Evolutionary conservation across 116 monocot genomes (phyloP).

Genomic region (Iris pallida): DNA sequence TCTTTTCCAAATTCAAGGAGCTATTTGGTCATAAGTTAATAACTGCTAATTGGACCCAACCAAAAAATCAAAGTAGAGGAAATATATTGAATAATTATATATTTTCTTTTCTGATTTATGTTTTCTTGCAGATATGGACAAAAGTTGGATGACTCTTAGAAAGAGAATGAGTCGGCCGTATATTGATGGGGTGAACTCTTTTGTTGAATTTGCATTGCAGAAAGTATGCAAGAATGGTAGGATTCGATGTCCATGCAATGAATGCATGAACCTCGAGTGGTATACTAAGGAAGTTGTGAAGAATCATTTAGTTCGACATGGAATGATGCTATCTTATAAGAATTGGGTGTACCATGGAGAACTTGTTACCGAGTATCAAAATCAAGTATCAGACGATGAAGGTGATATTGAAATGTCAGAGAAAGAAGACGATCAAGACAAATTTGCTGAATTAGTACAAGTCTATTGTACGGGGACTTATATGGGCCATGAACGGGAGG

Average conservation of each 20-base stretch:
- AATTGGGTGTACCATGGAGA: background rate
- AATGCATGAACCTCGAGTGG: background rate
- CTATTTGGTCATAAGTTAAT: too few relatives aligned
- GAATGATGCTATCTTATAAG: too few relatives aligned
- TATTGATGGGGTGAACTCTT: background rate
- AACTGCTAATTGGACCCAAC: too few relatives aligned
- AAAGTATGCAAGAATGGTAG: background rate
- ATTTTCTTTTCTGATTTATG: too few relatives aligned
- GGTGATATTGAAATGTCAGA: background rate
- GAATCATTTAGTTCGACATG: background rate
- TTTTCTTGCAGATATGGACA: background rate
- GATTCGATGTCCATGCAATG: background rate
- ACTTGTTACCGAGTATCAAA: background rate
- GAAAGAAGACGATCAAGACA: too few relatives aligned
- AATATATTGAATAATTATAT: too few relatives aligned
- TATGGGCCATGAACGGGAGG: background rate
- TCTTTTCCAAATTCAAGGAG: too few relatives aligned
- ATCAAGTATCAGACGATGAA: background rate
- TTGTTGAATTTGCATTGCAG: background rate
- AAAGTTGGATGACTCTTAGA: background rate
- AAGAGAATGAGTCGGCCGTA: background rate
- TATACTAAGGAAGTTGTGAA: background rate
- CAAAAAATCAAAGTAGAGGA: too few relatives aligned
- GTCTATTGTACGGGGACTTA: background rate
- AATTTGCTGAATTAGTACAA: background rate